Evolutionary conservation across 495 filamentous ascomycete genomes (phyloP).

Genomic region (Choiromyces venosus): DNA sequence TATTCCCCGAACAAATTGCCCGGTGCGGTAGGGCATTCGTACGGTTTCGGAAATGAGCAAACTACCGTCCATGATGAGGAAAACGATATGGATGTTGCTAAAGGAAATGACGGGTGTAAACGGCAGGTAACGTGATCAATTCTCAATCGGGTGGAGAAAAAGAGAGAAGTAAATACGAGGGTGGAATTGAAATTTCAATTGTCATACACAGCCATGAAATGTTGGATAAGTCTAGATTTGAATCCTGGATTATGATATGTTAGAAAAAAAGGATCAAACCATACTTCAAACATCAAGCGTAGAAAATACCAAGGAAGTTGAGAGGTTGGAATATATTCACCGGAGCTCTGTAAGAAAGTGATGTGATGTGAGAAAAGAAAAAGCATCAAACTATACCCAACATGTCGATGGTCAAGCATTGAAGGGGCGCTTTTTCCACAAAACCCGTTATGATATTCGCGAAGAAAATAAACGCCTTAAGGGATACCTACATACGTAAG

Average conservation of each 20-base stretch:
- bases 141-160: background rate
- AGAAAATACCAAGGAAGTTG: background rate
- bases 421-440: background rate
- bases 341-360: background rate
- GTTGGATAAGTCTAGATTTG: background rate
- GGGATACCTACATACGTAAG: background rate
- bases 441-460: background rate
- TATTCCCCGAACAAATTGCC: slow-evolving; percentile 1
- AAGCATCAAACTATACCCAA: background rate
- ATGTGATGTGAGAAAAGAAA: background rate
- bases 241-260: background rate
- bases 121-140: background rate
- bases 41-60: slow-evolving; percentile 3
- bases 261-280: slow-evolving; percentile 4
- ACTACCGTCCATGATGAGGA: background rate
- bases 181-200: background rate
- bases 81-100: background rate
- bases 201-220: background rate
- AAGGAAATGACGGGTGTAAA: background rate
- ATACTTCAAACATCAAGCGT: background rate
- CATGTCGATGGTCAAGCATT: background rate
- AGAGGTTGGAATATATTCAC: background rate
- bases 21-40: background rate
- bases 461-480: background rate
- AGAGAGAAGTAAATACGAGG: slow-evolving; percentile 3